A percentile compares a stretch with the other conserved stretches of the same genome.
These are phyloP conservation scores for Paramyrothecium roridum DNA, from an alignment of 2,329 filamentous ascomycete genomes.

Conservation along the genomic window DNA sequence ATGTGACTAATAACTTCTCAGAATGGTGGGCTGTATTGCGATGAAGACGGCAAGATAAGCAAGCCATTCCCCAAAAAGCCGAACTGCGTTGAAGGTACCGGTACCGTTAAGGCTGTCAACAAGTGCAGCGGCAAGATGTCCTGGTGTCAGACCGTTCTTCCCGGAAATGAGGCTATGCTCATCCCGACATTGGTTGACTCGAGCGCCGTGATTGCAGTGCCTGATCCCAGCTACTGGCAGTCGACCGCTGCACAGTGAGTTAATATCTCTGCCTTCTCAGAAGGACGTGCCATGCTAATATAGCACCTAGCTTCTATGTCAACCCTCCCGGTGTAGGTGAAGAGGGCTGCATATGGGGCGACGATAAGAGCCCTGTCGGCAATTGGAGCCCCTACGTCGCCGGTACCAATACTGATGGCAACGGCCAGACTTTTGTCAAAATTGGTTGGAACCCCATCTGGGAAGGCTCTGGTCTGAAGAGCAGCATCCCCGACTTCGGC, in stretches of 20 bases:
- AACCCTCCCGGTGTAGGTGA: slow-evolving; percentile 67
- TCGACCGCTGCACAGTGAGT: slow-evolving; percentile 70
- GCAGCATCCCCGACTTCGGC: slow-evolving; percentile 61
- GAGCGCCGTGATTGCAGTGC: slow-evolving; percentile 64
- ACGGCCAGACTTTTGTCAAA: slow-evolving; percentile 70
- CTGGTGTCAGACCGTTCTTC: slow-evolving; percentile 77
- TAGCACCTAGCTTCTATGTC: slow-evolving; percentile 64
- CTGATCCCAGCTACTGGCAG: slow-evolving; percentile 67
- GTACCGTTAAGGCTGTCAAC: slow-evolving; percentile 63
- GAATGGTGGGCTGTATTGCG: slow-evolving; percentile 74
- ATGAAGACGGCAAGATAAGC: slow-evolving; percentile 59
- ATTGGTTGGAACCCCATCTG: slow-evolving; percentile 77
- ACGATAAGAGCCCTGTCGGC: slow-evolving; percentile 56
- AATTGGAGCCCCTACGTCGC: slow-evolving; percentile 79
- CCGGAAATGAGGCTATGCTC: slow-evolving; percentile 78
- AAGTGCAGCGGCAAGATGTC: slow-evolving; percentile 60
- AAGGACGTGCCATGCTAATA: slow-evolving; percentile 6
- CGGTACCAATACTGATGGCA: slow-evolving; percentile 66
- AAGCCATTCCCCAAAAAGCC: slow-evolving; percentile 67
- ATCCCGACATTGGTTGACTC: slow-evolving; percentile 69
- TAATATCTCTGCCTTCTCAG: too few species aligned
- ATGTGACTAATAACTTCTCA: slow-evolving; percentile 22
- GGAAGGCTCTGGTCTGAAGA: slow-evolving; percentile 50
- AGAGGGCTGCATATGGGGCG: slow-evolving; percentile 71
- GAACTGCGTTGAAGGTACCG: slow-evolving; percentile 69